phyloP scores from a whole-genome alignment of 2,329 filamentous ascomycete genomes.

The Dactylellina cionopaga region DNA sequence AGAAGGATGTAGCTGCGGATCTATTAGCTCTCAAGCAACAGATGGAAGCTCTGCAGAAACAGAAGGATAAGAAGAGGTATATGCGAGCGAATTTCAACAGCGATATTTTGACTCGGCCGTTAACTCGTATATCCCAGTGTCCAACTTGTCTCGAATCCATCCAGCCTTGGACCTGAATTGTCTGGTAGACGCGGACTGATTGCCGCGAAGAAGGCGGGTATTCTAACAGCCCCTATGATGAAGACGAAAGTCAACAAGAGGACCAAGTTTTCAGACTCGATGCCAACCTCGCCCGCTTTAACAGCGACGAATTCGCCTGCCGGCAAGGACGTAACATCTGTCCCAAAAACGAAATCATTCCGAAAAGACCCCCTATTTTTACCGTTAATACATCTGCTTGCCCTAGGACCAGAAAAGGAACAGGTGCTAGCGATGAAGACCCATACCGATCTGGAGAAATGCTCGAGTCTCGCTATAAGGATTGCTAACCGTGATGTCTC shows the following conservation, averaged over 20 bases:
- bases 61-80: constrained; percentile 53
- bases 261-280: constrained; percentile 44
- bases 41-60: constrained; percentile 44
- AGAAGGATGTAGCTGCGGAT: constrained; percentile 38
- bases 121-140: constrained; percentile 39
- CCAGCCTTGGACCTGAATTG: constrained; percentile 44
- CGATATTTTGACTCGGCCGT: neutral
- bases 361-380: constrained; percentile 55
- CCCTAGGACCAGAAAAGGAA: constrained; percentile 56
- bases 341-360: constrained; percentile 43
- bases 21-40: constrained; percentile 46
- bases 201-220: constrained; percentile 50
- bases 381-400: constrained; percentile 57
- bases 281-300: constrained; percentile 47
- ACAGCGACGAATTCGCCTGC: constrained; percentile 42
- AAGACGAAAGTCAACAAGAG: constrained; percentile 51
- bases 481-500: constrained; percentile 53
- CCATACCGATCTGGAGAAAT: constrained; percentile 56
- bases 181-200: constrained; percentile 50
- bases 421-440: constrained; percentile 57
- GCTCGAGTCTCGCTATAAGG: constrained; percentile 54
- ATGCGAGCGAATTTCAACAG: neutral
- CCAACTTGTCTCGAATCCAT: constrained; percentile 52
- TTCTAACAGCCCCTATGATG: constrained; percentile 39
- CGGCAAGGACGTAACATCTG: constrained; percentile 44